A percentile compares a stretch with the other conserved stretches of the same genome.
phyloP scores from a whole-genome alignment of 2,329 filamentous ascomycete species.

The Trichoderma pleuroti region DNA sequence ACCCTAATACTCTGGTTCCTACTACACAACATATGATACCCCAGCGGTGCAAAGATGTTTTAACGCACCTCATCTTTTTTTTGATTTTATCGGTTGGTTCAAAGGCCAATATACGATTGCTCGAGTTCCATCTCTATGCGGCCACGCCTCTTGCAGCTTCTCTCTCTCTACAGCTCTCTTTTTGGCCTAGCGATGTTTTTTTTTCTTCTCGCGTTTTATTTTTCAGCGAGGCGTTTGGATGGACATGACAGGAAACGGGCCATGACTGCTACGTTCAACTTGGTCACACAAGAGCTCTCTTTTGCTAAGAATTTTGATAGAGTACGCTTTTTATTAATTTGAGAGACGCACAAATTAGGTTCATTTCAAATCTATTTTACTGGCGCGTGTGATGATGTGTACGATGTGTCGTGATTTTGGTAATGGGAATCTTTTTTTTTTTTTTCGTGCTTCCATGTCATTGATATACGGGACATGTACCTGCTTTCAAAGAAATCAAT shows the following conservation, averaged over 20 bases:
- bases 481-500: neutral
- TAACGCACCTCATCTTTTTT: conserved; percentile 5
- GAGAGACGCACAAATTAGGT: neutral
- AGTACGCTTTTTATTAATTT: neutral
- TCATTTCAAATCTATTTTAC: neutral
- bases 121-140: neutral
- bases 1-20: neutral
- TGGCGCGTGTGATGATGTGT: neutral
- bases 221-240: conserved; percentile 17
- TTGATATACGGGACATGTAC: neutral
- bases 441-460: neutral
- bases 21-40: conserved; percentile 15
- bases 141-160: neutral
- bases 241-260: neutral
- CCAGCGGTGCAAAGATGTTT: neutral
- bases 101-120: neutral
- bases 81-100: neutral
- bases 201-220: neutral
- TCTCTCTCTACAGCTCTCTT: neutral
- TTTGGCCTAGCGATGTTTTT: neutral
- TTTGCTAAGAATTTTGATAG: neutral
- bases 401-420: neutral
- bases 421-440: neutral
- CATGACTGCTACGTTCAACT: neutral
- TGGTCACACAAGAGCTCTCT: neutral